phyloP scores from a whole-genome alignment of 1,284 basidiomycete species.

The Agroathelia rolfsii region DNA sequence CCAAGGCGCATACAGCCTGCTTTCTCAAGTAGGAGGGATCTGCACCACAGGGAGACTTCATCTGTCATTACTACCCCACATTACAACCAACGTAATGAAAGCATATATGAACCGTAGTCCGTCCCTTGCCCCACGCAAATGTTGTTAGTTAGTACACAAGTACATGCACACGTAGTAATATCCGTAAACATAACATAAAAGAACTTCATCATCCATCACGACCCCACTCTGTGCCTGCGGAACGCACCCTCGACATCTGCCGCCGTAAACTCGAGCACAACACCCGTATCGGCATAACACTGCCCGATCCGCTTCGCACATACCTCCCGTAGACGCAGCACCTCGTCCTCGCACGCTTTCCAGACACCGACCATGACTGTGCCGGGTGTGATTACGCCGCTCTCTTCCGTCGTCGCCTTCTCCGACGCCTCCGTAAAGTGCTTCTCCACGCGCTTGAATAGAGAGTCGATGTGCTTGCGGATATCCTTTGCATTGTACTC shows the following conservation, averaged over 20 bases:
- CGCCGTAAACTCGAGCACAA: slow-evolving; percentile 66
- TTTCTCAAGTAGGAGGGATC: too few relatives aligned
- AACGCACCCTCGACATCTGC: slow-evolving; percentile 73
- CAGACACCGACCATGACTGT: slow-evolving; percentile 77
- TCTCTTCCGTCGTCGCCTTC: slow-evolving; percentile 50
- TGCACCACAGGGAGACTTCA: too few relatives aligned
- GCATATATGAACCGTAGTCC: too few relatives aligned
- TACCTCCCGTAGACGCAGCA: slow-evolving; percentile 61
- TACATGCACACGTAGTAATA: too few relatives aligned
- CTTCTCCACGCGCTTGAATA: slow-evolving; percentile 91
- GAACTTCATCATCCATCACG: slow-evolving; percentile 24
- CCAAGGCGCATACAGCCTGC: too few relatives aligned
- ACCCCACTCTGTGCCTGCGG: slow-evolving; percentile 48
- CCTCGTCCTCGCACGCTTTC: slow-evolving; percentile 79
- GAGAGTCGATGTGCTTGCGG: slow-evolving; percentile 74
- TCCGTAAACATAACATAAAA: too few relatives aligned
- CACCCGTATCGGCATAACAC: slow-evolving; percentile 67
- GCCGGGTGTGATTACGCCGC: slow-evolving; percentile 46
- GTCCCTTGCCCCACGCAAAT: slow-evolving; percentile 6
- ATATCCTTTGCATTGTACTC: slow-evolving; percentile 86
- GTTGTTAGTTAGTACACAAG: too few relatives aligned
- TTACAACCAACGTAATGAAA: too few relatives aligned
- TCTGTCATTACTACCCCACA: too few relatives aligned
- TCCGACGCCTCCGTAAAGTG: slow-evolving; percentile 82
- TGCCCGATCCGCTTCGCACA: slow-evolving; percentile 62